phyloP scores from a whole-genome alignment of 2,329 filamentous ascomycete genomes.

The Calonectria montana region DNA sequence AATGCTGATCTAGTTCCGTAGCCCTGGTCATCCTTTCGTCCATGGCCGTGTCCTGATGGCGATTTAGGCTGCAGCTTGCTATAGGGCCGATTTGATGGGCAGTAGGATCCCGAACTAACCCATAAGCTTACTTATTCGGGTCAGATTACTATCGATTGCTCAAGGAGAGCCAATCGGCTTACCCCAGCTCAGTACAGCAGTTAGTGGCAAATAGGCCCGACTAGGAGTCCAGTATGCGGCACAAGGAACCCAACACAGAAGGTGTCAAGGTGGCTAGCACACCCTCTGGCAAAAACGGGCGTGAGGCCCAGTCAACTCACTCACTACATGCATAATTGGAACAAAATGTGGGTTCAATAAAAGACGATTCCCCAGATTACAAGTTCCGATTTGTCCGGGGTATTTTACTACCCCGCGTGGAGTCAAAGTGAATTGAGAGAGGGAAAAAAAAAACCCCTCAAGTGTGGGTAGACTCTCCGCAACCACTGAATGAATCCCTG shows the following conservation, averaged over 20 bases:
- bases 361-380: neutral
- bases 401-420: neutral
- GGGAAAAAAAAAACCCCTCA: neutral
- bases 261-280: neutral
- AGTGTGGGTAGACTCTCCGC: neutral
- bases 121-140: neutral
- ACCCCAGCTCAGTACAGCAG: neutral
- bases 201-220: neutral
- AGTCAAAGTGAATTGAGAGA: neutral
- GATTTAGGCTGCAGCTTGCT: neutral
- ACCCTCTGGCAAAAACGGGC: neutral
- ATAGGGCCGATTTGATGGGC: conserved; percentile 8
- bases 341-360: neutral
- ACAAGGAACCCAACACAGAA: neutral
- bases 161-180: neutral
- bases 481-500: neutral
- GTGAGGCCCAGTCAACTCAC: neutral
- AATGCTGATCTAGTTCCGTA: neutral
- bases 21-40: neutral
- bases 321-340: neutral
- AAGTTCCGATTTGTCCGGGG: neutral
- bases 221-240: neutral
- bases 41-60: neutral
- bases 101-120: neutral
- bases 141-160: neutral